Evolutionary conservation across 1,139 yeast species (phyloP).

Genomic region (Blastobotrys niveus): DNA sequence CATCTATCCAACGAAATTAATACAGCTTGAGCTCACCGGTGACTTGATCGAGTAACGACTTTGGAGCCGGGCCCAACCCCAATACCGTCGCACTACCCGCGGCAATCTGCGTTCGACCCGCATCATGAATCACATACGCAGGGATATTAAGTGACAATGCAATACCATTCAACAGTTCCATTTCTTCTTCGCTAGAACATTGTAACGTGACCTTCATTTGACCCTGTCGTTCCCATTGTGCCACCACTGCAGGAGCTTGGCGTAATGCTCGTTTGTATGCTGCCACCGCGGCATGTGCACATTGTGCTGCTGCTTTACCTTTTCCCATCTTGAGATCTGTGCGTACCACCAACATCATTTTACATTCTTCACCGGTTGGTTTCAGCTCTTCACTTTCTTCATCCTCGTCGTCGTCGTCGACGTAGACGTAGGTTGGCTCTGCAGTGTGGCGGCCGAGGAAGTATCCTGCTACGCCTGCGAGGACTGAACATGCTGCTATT

Average conservation of each 20-base stretch:
- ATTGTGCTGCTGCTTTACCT: conserved; percentile 97
- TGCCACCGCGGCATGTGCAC: conserved; percentile 95
- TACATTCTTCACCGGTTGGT: conserved; percentile 64
- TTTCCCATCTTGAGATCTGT: conserved; percentile 88
- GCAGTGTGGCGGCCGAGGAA: conserved; percentile 17
- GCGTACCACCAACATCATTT: conserved; percentile 84
- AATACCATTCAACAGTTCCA: conserved; percentile 71
- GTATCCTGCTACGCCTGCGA: conserved; percentile 21
- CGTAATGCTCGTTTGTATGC: conserved; percentile 67
- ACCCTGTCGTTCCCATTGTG: conserved; percentile 79
- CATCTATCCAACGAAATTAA: no score
- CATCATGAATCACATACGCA: conserved; percentile 81
- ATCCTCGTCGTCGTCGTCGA: conserved; percentile 18
- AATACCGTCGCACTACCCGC: conserved; percentile 93
- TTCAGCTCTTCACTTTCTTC: conserved; percentile 20
- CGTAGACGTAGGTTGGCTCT: not conserved
- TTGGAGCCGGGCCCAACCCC: conserved; percentile 98
- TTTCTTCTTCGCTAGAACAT: conserved; percentile 61
- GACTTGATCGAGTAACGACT: conserved; percentile 66
- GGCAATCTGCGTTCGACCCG: conserved; percentile 93
- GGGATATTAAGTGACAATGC: conserved; percentile 79
- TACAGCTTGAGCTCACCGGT: conserved; percentile 75
- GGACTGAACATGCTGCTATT: conserved; percentile 3
- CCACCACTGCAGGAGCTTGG: conserved; percentile 36
- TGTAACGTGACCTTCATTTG: conserved; percentile 95